phyloP scores from a whole-genome alignment of 2,329 filamentous ascomycete genomes.

The Davidsoniella virescens region DNA sequence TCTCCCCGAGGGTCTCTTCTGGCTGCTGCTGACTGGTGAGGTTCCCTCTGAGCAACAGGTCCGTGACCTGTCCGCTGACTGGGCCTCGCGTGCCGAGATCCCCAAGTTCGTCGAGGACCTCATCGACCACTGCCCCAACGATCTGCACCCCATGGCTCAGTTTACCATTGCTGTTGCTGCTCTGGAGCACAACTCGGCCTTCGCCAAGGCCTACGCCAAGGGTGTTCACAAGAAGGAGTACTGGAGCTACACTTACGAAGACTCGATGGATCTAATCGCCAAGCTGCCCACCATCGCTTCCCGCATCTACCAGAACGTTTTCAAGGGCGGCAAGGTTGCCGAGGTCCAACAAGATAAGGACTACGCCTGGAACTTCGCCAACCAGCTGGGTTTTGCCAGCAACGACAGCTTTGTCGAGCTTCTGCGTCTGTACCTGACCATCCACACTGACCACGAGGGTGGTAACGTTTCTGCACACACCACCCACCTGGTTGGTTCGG shows the following conservation, averaged over 20 bases:
- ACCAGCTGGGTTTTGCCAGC: slow-evolving; percentile 91
- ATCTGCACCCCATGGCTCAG: slow-evolving; percentile 99
- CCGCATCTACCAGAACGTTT: slow-evolving; percentile 99
- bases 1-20: slow-evolving; percentile 98
- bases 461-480: slow-evolving; percentile 98
- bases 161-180: slow-evolving; percentile 95
- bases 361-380: slow-evolving; percentile 98
- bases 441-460: slow-evolving; percentile 99
- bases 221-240: slow-evolving; percentile 99
- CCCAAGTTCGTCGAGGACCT: slow-evolving; percentile 98
- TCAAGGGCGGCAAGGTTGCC: slow-evolving; percentile 98
- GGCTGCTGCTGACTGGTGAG: slow-evolving; percentile 96
- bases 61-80: slow-evolving; percentile 92
- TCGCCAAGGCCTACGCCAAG: slow-evolving; percentile 97
- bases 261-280: slow-evolving; percentile 98
- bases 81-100: slow-evolving; percentile 91
- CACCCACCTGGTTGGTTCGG: slow-evolving; percentile 91
- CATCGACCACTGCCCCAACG: slow-evolving; percentile 97
- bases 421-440: slow-evolving; percentile 97
- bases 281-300: slow-evolving; percentile 97
- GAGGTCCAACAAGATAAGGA: slow-evolving; percentile 97
- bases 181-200: slow-evolving; percentile 94
- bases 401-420: slow-evolving; percentile 97
- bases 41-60: slow-evolving; percentile 97
- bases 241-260: slow-evolving; percentile 99